Conservation (phyloP, 768 basidiomycete species). For the Trametes coccinea region DNA sequence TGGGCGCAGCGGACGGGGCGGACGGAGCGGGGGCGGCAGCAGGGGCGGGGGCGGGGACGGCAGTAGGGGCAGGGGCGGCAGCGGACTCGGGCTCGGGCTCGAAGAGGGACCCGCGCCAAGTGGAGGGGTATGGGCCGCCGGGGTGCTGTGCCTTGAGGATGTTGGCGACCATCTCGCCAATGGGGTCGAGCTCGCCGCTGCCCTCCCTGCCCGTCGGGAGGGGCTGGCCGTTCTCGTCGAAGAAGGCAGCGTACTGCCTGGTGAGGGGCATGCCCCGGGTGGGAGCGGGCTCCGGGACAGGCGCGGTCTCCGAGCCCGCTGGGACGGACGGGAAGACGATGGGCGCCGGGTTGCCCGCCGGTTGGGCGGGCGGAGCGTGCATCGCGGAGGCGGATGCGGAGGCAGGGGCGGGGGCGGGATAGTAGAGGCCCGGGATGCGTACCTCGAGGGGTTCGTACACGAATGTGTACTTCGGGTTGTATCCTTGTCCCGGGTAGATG, state of each 20-base stretch:
- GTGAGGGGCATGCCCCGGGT: not conserved
- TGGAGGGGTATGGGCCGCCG: not conserved
- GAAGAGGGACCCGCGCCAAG: slow-evolving; percentile 8
- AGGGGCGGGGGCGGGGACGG: not conserved
- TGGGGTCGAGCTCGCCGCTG: slow-evolving; percentile 1
- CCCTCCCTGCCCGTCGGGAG: slow-evolving; percentile 1
- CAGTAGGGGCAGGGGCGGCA: not conserved
- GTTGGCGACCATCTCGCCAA: slow-evolving; percentile 9
- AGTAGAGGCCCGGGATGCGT: not conserved
- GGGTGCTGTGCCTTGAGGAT: slow-evolving; percentile 3
- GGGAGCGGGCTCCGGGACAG: not conserved
- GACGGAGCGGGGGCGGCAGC: too few relatives aligned
- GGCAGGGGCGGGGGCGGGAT: too few relatives aligned
- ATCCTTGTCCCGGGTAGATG: not conserved
- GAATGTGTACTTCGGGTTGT: not conserved
- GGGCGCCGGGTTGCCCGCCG: not conserved
- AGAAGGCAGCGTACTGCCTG: slow-evolving; percentile 13
- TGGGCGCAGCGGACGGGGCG: not conserved
- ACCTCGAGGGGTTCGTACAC: not conserved
- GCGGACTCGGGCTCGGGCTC: slow-evolving; percentile 4
- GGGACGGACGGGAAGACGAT: slow-evolving; percentile 4
- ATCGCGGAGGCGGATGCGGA: too few relatives aligned
- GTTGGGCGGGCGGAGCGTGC: not conserved
- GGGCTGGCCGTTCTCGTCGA: not conserved
- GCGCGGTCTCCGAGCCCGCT: not conserved